Evolutionary conservation across 2,329 filamentous ascomycete genomes (phyloP), one percentile per base, ranked within the genome.

Genomic region (Xylariomycetidae sp.): DNA sequence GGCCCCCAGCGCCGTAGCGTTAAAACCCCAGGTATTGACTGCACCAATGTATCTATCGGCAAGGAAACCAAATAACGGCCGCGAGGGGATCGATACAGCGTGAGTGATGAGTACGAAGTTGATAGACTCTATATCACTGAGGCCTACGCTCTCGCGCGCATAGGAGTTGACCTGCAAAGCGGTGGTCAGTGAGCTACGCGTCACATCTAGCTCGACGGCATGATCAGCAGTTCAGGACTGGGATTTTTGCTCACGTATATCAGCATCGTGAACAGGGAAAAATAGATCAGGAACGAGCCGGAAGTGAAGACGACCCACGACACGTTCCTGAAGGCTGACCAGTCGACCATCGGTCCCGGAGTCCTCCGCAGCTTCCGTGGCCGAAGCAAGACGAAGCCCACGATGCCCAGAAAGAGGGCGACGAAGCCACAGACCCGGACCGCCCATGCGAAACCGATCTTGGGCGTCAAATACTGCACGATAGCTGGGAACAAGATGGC

Each of bases 361-460:
- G 16, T 10, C 16, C 16, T 30, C 27, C 16, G 14, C 14, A 30
- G 12, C 16, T 30, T 30, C 11, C 27, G 27, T 8, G 27, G 27
- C 16, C 19, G 17, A 6, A 30, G 27, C 27, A 30, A 14, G 15
- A 20, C n/a, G 27, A 30, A 30, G 27, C 27, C 27, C 10, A 30
- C 14, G 5, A 16, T 20, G 16, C 13, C 13, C 6, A 30, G 19
- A n/a, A 30, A 30, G 16, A 30, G 27, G 9, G 16, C 27, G 5
- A 30, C 25, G 8, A 27, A 76, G 0, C 70, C 78, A 16, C 78
- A 61, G 3, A 72, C 69, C 2, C 80, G 65, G 17, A 82, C 69
- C 0, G 81, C 78, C 78, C 80, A 84, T 2, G 68, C 64, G 47
- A 83, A 85, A 1, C 81, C 81, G 12, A 84, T 57, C 17, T 59